These are phyloP conservation scores for Sporothrix brasiliensis DNA, from an alignment of 2,329 filamentous ascomycete genomes.

Conservation along the genomic window DNA sequence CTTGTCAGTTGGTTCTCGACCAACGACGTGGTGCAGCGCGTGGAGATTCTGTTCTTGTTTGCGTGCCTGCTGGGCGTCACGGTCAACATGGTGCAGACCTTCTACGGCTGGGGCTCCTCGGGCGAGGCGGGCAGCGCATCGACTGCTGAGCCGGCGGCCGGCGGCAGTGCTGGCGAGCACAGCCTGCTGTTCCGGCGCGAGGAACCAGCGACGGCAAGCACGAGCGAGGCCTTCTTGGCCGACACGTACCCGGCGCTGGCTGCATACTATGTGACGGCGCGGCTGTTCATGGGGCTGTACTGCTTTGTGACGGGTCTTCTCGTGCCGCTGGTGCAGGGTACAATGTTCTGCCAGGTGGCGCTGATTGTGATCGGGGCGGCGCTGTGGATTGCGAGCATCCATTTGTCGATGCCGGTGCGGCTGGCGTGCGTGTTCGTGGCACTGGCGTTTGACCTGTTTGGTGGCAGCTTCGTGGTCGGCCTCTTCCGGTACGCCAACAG, in stretches of 20 bases:
- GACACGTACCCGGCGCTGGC: slow-evolving; percentile 62
- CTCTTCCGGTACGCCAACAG: slow-evolving; percentile 42
- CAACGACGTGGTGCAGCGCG: slow-evolving; percentile 61
- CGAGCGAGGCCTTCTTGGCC: slow-evolving; percentile 32
- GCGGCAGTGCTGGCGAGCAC: neutral
- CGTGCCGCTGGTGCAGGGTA: slow-evolving; percentile 60
- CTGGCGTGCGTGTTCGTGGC: slow-evolving; percentile 61
- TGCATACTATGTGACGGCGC: slow-evolving; percentile 62
- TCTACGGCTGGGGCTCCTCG: slow-evolving; percentile 44
- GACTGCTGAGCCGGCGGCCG: neutral
- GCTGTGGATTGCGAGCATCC: slow-evolving; percentile 64
- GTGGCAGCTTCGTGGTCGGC: slow-evolving; percentile 48
- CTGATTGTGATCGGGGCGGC: slow-evolving; percentile 52
- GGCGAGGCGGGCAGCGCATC: neutral
- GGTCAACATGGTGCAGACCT: slow-evolving; percentile 63
- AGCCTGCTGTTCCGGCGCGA: slow-evolving; percentile 21
- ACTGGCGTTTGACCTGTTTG: slow-evolving; percentile 57
- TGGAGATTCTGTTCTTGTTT: slow-evolving; percentile 63
- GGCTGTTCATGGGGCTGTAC: slow-evolving; percentile 57
- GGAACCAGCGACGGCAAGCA: neutral
- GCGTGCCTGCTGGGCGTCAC: slow-evolving; percentile 64
- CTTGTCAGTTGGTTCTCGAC: slow-evolving; percentile 65
- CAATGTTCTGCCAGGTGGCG: slow-evolving; percentile 56
- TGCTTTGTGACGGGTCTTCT: slow-evolving; percentile 51
- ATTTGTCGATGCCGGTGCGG: slow-evolving; percentile 57